Base-by-base conservation (phyloP, 2,329 filamentous ascomycete species). In the Coniochaeta sp. region DNA sequence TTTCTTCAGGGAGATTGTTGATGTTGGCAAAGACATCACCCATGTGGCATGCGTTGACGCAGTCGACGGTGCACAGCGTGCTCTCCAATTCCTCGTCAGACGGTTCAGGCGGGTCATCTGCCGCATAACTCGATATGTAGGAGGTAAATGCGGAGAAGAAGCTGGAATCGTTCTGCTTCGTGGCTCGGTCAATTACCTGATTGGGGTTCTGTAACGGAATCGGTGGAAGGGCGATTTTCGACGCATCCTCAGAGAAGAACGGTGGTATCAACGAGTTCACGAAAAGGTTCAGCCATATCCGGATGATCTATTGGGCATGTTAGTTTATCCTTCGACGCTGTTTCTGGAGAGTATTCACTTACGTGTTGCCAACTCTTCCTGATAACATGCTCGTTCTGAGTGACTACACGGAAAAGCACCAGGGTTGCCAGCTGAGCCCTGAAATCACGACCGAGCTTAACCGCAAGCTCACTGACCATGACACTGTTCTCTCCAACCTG, bases 101-200 rank as follows among this genome's bases (percentile, higher is more conserved):
- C 2, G 95, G 95, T 75, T 99, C 95, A 0, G 95, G 95, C 14
- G 95, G 95, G 70, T 99, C 95, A 73, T 98, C 95, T 12, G 95
- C 96, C 47, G 96, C 95, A 72, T 99, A 98, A 72, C 93, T 98
- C n/a, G 93, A 96, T 34, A 99, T 92, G 69, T 98, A 99, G 5
- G 90, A 96, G 0, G 93, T 96, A 68, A 99, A 91, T 1, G 93
- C 92, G 4, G 93, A 96, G 71, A 99, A 92, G 57, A 99, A 84
- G 6, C 95, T 92, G 2, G 87, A 87, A 30, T 99, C 95, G 61
- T 81, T 85, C 36, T 87, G 80, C 64, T 91, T 89, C 47, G 89
- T 82, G 60, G 88, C 92, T 60, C 93, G 87, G 71, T 98, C 95
- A 65, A 99, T 93, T 56, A 98, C 85, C 70, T 97, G 93, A 10